A percentile compares a stretch with the other conserved stretches of the same genome.
Evolutionary conservation across 441 rosid species (phyloP).

Genomic region (Euphorbia celastroides): DNA sequence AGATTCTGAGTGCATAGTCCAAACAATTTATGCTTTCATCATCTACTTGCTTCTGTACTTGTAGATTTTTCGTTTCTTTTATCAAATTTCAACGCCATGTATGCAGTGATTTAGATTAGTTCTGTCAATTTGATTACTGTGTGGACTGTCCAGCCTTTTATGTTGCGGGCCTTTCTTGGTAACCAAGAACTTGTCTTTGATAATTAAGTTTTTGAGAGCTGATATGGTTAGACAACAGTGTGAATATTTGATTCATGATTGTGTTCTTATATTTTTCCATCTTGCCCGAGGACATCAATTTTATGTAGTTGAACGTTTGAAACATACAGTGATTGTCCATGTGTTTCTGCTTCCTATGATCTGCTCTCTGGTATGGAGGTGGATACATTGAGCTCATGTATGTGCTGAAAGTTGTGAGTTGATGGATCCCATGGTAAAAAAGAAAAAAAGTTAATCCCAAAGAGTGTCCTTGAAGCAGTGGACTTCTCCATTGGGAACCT

Average conservation of each 20-base stretch:
- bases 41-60: background rate
- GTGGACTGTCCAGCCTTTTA: background rate
- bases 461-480: background rate
- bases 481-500: background rate
- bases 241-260: background rate
- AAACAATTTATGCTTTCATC: background rate
- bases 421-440: background rate
- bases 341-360: background rate
- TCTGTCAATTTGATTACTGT: background rate
- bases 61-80: background rate
- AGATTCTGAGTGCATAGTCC: background rate
- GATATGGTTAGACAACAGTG: background rate
- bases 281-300: background rate
- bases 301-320: background rate
- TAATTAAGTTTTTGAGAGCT: no score
- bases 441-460: background rate
- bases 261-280: background rate
- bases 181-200: background rate
- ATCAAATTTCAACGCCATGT: background rate
- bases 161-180: background rate
- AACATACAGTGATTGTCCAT: background rate
- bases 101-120: background rate
- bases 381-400: background rate
- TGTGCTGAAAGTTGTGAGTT: background rate
- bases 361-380: background rate